Evolutionary conservation across 2,329 filamentous ascomycete genomes (phyloP).

Genomic region (Tolypocladium nubicola): DNA sequence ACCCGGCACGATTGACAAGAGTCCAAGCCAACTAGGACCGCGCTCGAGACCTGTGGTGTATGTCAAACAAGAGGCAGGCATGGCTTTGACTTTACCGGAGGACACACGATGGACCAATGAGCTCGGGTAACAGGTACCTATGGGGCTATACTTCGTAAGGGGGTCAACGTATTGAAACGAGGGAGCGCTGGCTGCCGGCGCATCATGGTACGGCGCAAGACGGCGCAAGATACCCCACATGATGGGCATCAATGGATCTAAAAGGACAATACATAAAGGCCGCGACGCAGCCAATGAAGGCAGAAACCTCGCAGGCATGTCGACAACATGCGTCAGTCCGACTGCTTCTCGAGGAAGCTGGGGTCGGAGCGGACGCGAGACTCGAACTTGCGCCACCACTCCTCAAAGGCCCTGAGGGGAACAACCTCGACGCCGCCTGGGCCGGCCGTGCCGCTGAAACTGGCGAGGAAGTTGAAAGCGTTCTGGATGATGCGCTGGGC

Average conservation of each 20-base stretch:
- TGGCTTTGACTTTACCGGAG: not conserved
- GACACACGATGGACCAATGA: not conserved
- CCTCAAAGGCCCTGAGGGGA: conserved; percentile 87
- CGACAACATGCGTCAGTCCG: conserved; percentile 9
- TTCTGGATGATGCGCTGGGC: conserved; percentile 94
- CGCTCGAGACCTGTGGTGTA: not conserved
- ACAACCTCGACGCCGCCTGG: conserved; percentile 69
- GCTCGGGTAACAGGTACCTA: too few relatives aligned
- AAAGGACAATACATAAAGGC: not conserved
- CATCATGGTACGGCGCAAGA: not conserved
- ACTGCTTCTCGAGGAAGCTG: conserved; percentile 66
- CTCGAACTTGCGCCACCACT: conserved; percentile 98
- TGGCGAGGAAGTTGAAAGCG: conserved; percentile 90
- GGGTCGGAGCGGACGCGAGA: conserved; percentile 75
- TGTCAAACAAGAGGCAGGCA: not conserved
- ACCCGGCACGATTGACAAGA: not conserved
- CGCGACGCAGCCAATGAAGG: not conserved
- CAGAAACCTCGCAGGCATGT: not conserved
- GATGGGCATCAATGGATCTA: not conserved
- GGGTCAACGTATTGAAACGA: not conserved
- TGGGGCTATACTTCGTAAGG: not conserved
- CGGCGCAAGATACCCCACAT: not conserved
- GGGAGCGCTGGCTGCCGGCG: not conserved
- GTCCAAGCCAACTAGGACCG: not conserved
- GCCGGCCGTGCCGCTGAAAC: conserved; percentile 60